Percentiles rank a stretch among this genome's conserved stretches.
These are phyloP conservation scores for Seminavis robusta DNA, from an alignment of 108 stramenopile species.

Conservation along the genomic window DNA sequence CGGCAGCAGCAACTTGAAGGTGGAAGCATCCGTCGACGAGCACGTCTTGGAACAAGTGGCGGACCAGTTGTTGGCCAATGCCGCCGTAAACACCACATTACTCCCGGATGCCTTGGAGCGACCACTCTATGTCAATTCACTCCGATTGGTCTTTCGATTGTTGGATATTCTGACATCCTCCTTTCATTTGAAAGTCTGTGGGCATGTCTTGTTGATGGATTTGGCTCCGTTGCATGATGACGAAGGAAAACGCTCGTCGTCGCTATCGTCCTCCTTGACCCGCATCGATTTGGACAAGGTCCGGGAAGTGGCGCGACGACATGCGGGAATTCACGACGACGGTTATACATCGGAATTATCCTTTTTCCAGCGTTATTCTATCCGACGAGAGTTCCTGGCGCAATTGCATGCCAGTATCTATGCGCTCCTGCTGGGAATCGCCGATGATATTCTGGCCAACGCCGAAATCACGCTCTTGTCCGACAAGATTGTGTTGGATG, in stretches of 20 bases:
- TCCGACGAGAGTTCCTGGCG: constrained; percentile 11
- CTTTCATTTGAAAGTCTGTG: constrained; percentile 6
- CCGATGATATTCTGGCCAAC: constrained; percentile 19
- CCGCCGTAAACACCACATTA: constrained; percentile 20
- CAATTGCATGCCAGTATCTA: constrained; percentile 34
- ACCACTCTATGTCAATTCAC: constrained; percentile 29
- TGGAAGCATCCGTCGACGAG: constrained; percentile 15
- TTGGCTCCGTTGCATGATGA: not conserved
- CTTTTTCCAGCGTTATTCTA: constrained; percentile 7
- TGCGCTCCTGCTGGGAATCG: constrained; percentile 22
- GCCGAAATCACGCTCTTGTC: not conserved
- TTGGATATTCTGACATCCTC: constrained; percentile 1
- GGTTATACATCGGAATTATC: not conserved
- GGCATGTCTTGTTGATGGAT: constrained; percentile 12
- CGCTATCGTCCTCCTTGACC: not conserved
- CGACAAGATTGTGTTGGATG: constrained; percentile 5
- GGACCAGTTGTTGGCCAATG: constrained; percentile 21
- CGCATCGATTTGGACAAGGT: constrained; percentile 16
- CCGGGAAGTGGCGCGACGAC: not conserved
- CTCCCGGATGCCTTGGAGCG: constrained; percentile 34
- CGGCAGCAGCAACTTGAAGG: not conserved
- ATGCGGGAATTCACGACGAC: constrained; percentile 7
- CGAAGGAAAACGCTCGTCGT: not conserved
- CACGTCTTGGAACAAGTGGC: constrained; percentile 29
- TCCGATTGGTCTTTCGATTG: constrained; percentile 35